phyloP scores from a whole-genome alignment of 2,329 filamentous ascomycete species.

The Penicillium sp. region DNA sequence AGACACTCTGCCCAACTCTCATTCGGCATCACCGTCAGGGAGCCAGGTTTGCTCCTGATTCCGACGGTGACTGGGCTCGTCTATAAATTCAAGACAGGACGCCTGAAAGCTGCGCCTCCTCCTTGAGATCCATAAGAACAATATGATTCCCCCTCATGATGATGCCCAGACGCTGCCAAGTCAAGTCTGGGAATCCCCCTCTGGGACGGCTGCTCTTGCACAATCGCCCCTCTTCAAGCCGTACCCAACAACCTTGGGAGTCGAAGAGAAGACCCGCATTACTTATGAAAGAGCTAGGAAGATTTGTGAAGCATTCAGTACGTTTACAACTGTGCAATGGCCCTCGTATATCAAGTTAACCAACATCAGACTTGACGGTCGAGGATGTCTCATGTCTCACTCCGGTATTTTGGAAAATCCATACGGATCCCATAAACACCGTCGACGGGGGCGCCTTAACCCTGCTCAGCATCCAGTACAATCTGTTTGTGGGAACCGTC shows the following conservation, averaged over 20 bases:
- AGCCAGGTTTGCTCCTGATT: too few species aligned
- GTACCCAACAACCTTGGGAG: neutral
- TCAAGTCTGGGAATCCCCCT: neutral
- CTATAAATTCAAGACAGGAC: neutral
- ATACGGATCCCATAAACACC: slow-evolving; percentile 10
- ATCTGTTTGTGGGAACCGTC: slow-evolving; percentile 29
- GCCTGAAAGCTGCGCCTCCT: neutral
- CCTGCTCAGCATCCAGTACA: slow-evolving; percentile 29
- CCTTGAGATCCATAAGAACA: neutral
- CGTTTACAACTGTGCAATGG: neutral
- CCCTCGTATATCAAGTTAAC: neutral
- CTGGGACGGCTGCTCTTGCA: neutral
- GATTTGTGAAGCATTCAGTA: slow-evolving; percentile 9
- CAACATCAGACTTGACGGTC: slow-evolving; percentile 10
- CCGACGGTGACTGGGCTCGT: too few species aligned
- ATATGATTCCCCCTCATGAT: neutral
- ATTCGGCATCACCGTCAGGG: too few species aligned
- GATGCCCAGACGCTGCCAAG: neutral
- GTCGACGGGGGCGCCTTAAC: slow-evolving; percentile 16
- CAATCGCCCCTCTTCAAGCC: slow-evolving; percentile 8
- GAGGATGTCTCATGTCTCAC: slow-evolving; percentile 17
- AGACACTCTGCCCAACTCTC: too few species aligned
- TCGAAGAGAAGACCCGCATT: slow-evolving; percentile 3
- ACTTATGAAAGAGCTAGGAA: slow-evolving; percentile 5
- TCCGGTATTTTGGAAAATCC: slow-evolving; percentile 15